phyloP scores from a whole-genome alignment of 2,329 filamentous ascomycete species.

The Verticillium albo-atrum region DNA sequence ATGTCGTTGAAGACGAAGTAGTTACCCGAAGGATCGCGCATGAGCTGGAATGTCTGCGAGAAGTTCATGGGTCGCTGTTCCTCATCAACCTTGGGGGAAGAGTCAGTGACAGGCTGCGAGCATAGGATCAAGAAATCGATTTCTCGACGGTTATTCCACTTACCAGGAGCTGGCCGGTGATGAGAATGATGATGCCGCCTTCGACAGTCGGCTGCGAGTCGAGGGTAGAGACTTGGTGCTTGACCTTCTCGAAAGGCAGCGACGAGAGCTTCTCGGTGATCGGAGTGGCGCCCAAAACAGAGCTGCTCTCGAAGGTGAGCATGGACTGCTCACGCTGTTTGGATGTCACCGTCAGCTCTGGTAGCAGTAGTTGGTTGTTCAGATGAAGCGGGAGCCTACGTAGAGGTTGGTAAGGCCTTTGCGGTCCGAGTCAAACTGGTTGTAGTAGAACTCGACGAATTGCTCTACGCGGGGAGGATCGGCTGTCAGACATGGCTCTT shows the following conservation, averaged over 20 bases:
- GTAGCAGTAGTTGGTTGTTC: background rate
- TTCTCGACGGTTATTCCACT: slow-evolving; percentile 17
- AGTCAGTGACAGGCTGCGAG: background rate
- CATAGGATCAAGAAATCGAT: background rate
- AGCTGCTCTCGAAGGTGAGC: slow-evolving; percentile 82
- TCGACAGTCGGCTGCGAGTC: slow-evolving; percentile 76
- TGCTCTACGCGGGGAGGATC: slow-evolving; percentile 52
- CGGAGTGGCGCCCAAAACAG: slow-evolving; percentile 54
- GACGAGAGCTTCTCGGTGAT: slow-evolving; percentile 76
- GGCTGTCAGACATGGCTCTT: slow-evolving; percentile 1
- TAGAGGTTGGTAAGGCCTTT: slow-evolving; percentile 66
- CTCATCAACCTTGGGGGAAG: slow-evolving; percentile 70
- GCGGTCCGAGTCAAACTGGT: slow-evolving; percentile 75
- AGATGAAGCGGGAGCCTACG: slow-evolving; percentile 42
- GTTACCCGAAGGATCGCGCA: slow-evolving; percentile 59
- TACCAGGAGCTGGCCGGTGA: slow-evolving; percentile 84
- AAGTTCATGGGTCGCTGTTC: slow-evolving; percentile 86
- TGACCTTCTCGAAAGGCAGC: slow-evolving; percentile 77
- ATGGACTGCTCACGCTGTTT: slow-evolving; percentile 74
- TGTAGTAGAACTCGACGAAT: slow-evolving; percentile 90
- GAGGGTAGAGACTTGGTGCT: slow-evolving; percentile 70
- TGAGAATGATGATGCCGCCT: slow-evolving; percentile 76
- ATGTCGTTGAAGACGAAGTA: slow-evolving; percentile 93
- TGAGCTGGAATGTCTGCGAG: slow-evolving; percentile 82
- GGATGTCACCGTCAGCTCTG: background rate